These are phyloP conservation scores for Crithidia brevicula DNA, from an alignment of 208 protist genomes.

Conservation along the genomic window DNA sequence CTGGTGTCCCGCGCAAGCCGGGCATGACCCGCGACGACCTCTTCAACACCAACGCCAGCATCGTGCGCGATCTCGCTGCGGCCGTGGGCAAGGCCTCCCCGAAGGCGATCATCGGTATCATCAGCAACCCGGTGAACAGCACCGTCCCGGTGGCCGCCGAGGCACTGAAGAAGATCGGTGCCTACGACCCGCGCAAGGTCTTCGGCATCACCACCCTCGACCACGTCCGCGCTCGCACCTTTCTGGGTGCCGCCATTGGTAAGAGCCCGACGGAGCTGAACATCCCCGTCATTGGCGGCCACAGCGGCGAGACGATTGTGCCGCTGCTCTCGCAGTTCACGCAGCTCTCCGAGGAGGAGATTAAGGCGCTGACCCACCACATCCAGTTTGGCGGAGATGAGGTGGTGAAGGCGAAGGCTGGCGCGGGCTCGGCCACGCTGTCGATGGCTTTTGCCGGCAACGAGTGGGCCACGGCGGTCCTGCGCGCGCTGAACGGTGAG, in stretches of 20 bases:
- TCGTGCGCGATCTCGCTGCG: conserved; percentile 87
- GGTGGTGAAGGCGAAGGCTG: conserved; percentile 90
- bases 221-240: conserved; percentile 78
- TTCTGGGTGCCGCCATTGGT: conserved; percentile 69
- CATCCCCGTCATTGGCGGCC: conserved; percentile 94
- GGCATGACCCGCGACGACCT: conserved; percentile 97
- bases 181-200: conserved; percentile 82
- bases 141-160: conserved; percentile 95
- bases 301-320: conserved; percentile 95
- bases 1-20: conserved; percentile 95
- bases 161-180: conserved; percentile 83
- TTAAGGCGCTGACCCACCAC: conserved; percentile 81
- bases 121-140: conserved; percentile 97
- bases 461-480: conserved; percentile 76
- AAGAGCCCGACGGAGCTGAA: conserved; percentile 57
- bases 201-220: conserved; percentile 95
- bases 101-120: conserved; percentile 91
- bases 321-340: conserved; percentile 87
- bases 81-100: conserved; percentile 85
- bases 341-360: conserved; percentile 65
- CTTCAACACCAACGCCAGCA: conserved; percentile 96
- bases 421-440: conserved; percentile 87
- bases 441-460: conserved; percentile 71
- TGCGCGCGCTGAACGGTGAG: conserved; percentile 69
- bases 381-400: conserved; percentile 89